Evolutionary conservation across 2,329 filamentous ascomycete species (phyloP).

Genomic region (Alternaria viburni): DNA sequence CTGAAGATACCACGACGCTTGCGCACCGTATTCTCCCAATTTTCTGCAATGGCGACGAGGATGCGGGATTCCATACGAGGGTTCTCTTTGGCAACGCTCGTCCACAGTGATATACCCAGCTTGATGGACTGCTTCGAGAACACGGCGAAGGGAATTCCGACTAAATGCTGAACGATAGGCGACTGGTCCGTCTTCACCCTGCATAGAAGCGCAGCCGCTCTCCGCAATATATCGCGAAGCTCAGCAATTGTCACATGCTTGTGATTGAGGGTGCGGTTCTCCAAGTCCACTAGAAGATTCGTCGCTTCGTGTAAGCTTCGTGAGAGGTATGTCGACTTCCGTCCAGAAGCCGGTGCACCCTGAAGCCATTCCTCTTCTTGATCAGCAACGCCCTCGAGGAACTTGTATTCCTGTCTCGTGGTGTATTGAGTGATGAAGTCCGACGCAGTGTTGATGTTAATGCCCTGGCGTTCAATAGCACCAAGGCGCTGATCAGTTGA

Average conservation of each 20-base stretch:
- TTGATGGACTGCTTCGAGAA: conserved; percentile 97
- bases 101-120: conserved; percentile 92
- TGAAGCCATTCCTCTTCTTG: conserved; percentile 68
- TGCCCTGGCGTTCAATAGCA: conserved; percentile 77
- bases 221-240: conserved; percentile 79
- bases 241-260: conserved; percentile 75
- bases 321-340: conserved; percentile 30
- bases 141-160: conserved; percentile 88
- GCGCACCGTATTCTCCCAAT: conserved; percentile 86
- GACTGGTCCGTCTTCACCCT: conserved; percentile 76
- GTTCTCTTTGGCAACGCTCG: conserved; percentile 96
- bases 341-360: conserved; percentile 48
- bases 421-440: conserved; percentile 98
- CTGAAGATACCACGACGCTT: conserved; percentile 83
- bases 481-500: conserved; percentile 81
- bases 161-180: conserved; percentile 82
- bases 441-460: conserved; percentile 86
- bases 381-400: conserved; percentile 76
- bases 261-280: conserved; percentile 71
- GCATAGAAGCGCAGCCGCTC: conserved; percentile 86
- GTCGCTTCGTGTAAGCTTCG: conserved; percentile 60
- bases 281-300: conserved; percentile 72
- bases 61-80: conserved; percentile 85
- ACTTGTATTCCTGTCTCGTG: conserved; percentile 92
- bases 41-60: conserved; percentile 82